A percentile compares a stretch with the other conserved stretches of the same genome.
These are phyloP conservation scores for Xylariaceae sp. DNA, from an alignment of 2,329 filamentous ascomycete genomes.

Conservation along the genomic window DNA sequence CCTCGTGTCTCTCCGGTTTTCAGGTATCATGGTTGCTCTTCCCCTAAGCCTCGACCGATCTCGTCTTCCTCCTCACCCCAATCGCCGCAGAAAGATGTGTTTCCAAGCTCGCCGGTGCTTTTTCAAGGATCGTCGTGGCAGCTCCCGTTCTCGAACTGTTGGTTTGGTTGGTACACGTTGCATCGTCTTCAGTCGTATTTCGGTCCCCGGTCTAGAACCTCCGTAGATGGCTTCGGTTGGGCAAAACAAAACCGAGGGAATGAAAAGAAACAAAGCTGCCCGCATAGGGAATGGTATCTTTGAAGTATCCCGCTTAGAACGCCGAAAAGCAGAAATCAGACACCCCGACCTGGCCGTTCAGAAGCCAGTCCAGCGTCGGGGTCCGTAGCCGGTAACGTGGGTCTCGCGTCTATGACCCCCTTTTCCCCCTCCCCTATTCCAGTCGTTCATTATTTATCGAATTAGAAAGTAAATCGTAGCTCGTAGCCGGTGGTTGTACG, in stretches of 20 bases:
- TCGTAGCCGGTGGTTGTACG: conserved; percentile 30
- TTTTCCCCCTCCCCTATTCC: conserved; percentile 1
- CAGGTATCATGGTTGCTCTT: no score
- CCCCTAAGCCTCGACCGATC: not conserved
- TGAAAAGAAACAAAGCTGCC: conserved; percentile 14
- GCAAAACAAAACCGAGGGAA: conserved; percentile 11
- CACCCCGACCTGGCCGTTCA: conserved; percentile 13
- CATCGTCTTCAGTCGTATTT: conserved; percentile 10
- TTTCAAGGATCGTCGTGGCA: conserved; percentile 6
- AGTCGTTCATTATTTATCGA: conserved; percentile 7
- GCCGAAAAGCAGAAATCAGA: conserved; percentile 16
- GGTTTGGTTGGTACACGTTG: conserved; percentile 7
- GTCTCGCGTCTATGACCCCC: conserved; percentile 10
- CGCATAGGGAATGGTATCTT: conserved; percentile 23
- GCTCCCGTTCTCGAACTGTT: conserved; percentile 6
- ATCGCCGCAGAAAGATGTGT: not conserved
- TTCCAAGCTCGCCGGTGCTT: not conserved
- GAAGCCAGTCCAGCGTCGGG: conserved; percentile 10
- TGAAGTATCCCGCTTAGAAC: conserved; percentile 17
- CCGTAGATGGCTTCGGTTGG: conserved; percentile 4
- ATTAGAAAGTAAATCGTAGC: conserved; percentile 40
- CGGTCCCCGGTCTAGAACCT: conserved; percentile 13
- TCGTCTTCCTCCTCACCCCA: not conserved
- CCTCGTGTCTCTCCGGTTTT: not conserved
- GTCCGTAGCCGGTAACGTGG: conserved; percentile 4